These are phyloP conservation scores for Physocladia obscura DNA, from an alignment of 192 early-diverging fungal genomes.

Conservation along the genomic window DNA sequence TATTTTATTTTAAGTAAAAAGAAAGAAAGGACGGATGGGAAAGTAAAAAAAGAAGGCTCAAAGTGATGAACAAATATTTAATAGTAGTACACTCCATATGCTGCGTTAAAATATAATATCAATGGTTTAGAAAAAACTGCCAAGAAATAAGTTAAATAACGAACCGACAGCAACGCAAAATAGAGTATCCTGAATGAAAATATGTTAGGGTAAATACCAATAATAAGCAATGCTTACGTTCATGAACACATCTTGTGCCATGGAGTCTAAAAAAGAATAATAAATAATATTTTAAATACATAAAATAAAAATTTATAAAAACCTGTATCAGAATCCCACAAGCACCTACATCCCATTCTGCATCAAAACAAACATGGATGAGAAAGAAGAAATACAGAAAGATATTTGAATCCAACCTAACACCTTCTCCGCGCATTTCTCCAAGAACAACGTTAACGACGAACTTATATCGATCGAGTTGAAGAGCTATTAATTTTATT, in stretches of 20 bases:
- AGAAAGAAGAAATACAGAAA: background rate
- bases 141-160: background rate
- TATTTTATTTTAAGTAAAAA: too few relatives aligned
- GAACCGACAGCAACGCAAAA: slow-evolving; percentile 57
- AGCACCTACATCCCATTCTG: slow-evolving; percentile 61
- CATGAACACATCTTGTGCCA: slow-evolving; percentile 59
- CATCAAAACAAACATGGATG: background rate
- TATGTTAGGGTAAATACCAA: background rate
- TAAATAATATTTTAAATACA: background rate
- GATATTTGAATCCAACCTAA: slow-evolving; percentile 37
- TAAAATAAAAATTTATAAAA: background rate
- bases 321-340: slow-evolving; percentile 63
- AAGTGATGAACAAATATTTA: too few relatives aligned
- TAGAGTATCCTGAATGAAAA: slow-evolving; percentile 45
- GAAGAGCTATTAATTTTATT: slow-evolving; percentile 53
- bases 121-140: background rate
- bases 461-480: slow-evolving; percentile 57
- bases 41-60: too few relatives aligned
- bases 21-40: too few relatives aligned
- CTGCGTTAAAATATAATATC: slow-evolving; percentile 26
- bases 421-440: slow-evolving; percentile 62
- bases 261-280: slow-evolving; percentile 49
- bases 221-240: slow-evolving; percentile 42
- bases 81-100: slow-evolving; percentile 53
- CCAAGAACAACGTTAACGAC: slow-evolving; percentile 61